Percentiles rank a stretch among this genome's conserved stretches.
Evolutionary conservation across 192 early-diverging fungal species (phyloP).

Genomic region (Chytriomyces sp.): DNA sequence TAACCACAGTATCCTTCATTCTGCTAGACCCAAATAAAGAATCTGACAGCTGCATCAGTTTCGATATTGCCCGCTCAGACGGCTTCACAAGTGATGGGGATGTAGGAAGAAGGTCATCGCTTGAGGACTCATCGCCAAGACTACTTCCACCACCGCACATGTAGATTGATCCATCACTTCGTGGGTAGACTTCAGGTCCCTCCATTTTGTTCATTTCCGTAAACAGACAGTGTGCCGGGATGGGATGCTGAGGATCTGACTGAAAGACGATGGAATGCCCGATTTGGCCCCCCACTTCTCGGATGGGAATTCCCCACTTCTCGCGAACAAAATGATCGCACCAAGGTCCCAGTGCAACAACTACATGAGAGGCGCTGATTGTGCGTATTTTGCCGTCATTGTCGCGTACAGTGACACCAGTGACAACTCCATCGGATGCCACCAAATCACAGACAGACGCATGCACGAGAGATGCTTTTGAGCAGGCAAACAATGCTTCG

Average conservation of each 20-base stretch:
- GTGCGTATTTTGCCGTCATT: neutral
- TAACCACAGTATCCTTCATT: neutral
- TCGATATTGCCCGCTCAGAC: neutral
- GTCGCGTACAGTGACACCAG: neutral
- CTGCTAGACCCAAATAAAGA: neutral
- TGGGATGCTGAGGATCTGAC: neutral
- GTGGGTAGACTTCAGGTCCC: constrained; percentile 33
- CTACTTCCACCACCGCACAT: constrained; percentile 20
- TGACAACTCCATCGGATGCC: neutral
- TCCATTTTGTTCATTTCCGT: constrained; percentile 31
- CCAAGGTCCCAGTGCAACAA: constrained; percentile 23
- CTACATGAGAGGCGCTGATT: neutral
- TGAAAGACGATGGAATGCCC: constrained; percentile 18
- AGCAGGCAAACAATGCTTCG: constrained; percentile 21
- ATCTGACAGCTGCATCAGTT: neutral
- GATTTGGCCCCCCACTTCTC: neutral
- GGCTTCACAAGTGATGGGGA: neutral
- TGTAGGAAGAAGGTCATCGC: neutral
- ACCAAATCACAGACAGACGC: constrained; percentile 12
- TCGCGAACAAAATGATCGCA: constrained; percentile 9
- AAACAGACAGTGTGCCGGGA: constrained; percentile 24
- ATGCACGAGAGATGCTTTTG: constrained; percentile 10
- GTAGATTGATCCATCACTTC: constrained; percentile 26
- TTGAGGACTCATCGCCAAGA: neutral
- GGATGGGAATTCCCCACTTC: constrained; percentile 12